Evolutionary conservation across 768 basidiomycete species (phyloP), one percentile per base, ranked within the genome.

Genomic region (Mycena polygramma): DNA sequence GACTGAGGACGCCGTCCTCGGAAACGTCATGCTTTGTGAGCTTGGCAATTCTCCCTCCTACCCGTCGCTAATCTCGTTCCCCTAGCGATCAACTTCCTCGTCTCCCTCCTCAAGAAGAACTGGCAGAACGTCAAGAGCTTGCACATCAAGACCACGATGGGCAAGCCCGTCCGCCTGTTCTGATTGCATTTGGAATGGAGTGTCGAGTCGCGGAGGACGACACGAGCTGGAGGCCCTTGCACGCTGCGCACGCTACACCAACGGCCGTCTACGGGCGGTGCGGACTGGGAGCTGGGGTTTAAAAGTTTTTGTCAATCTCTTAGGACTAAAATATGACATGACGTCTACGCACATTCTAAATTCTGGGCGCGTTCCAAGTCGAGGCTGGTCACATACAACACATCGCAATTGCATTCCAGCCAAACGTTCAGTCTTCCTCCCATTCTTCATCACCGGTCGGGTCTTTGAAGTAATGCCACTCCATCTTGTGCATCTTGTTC

Each of bases 61-160:
- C 35, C 9, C 30, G 14, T 48, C 69, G 71, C 75, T 35, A n/a
- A 35, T 39, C 39, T 52, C 46, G 54, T 20, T 45, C 52, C 45
- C 37, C 0, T 54, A 95, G 94, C 95, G 83, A 97, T 99, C 89
- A 99, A 99, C 92, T 99, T 99, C 91, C 90, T 99, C 77, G 96
- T 99, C 79, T 99, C 98, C 22, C 86, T 99, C 71, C 91, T 99
- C 81, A 99, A 99, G 91, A 99, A 99, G 90, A 94, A 97, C 87
- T 95, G 96, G 96, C 98, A 99, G 84, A 99, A 99, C 85, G 93
- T 99, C 87, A 96, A 96, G 87, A 97, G 96, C 62, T 88, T 99
- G 74, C 96, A 98, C 89, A 92, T 99, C 88, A 99, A 99, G 89
- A 91, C 92, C 78, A 96, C 97, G 79, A 99, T 99, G 98, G 97